A percentile compares a stretch with the other conserved stretches of the same genome.
phyloP scores from a whole-genome alignment of 768 basidiomycete genomes.

The Amanita rubescens region DNA sequence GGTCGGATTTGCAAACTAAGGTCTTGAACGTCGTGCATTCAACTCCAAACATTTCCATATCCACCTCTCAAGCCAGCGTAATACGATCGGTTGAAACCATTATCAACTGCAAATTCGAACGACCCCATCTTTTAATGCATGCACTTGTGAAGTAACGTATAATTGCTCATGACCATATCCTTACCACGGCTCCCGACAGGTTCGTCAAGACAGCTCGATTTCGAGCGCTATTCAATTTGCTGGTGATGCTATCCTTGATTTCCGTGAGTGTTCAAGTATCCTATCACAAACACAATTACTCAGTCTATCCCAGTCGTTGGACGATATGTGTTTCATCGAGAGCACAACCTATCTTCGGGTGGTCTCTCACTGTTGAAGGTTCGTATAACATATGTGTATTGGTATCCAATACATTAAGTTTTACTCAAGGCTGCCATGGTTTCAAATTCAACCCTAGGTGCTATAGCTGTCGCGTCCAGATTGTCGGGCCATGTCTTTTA shows the following conservation, averaged over 20 bases:
- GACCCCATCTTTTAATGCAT: conserved; percentile 58
- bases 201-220: conserved; percentile 36
- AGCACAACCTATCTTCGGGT: conserved; percentile 62
- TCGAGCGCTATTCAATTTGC: conserved; percentile 73
- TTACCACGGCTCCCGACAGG: not conserved
- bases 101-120: conserved; percentile 53
- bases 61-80: conserved; percentile 18
- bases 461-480: conserved; percentile 64
- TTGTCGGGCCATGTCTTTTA: conserved; percentile 55
- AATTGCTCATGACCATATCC: not conserved
- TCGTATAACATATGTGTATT: conserved; percentile 4
- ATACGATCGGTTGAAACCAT: conserved; percentile 54
- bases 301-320: conserved; percentile 55
- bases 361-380: conserved; percentile 78
- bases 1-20: conserved; percentile 64
- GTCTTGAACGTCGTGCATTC: not conserved
- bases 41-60: not conserved
- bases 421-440: conserved; percentile 71
- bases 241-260: conserved; percentile 82
- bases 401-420: conserved; percentile 10
- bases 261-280: conserved; percentile 42
- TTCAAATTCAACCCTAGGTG: conserved; percentile 70
- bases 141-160: conserved; percentile 49
- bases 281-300: not conserved
- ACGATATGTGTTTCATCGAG: conserved; percentile 56